phyloP scores from a whole-genome alignment of 192 early-diverging fungal species.

The Mortierella antarctica region DNA sequence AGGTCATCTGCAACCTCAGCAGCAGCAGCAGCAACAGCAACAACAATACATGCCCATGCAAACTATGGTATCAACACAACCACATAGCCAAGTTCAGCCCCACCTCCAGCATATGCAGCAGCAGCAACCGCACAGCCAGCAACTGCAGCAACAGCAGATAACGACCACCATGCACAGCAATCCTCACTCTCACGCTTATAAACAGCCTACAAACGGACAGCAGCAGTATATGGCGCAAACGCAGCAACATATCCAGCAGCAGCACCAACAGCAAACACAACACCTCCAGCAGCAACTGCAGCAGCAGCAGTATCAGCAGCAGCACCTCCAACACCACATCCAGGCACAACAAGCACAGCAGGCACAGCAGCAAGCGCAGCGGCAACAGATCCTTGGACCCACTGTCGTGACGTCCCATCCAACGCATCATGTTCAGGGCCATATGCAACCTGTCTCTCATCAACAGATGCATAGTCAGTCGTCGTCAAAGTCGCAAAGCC shows the following conservation, averaged over 20 bases:
- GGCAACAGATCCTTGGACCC: constrained; percentile 12
- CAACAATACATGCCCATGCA: constrained; percentile 39
- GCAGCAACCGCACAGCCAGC: constrained; percentile 24
- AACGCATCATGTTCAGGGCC: constrained; percentile 14
- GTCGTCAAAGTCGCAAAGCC: constrained; percentile 19
- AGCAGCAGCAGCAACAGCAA: constrained; percentile 29
- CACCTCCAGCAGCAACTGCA: constrained; percentile 17
- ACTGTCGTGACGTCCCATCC: constrained; percentile 15
- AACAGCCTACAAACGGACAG: constrained; percentile 16
- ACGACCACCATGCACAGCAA: constrained; percentile 6
- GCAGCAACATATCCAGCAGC: constrained; percentile 14
- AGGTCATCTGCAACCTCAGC: constrained; percentile 2
- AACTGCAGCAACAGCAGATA: constrained; percentile 13
- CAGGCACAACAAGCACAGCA: constrained; percentile 21
- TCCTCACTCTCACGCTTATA: constrained; percentile 23
- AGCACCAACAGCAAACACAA: constrained; percentile 15
- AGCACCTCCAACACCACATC: constrained; percentile 14
- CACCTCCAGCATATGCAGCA: constrained; percentile 26
- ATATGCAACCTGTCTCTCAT: constrained; percentile 25
- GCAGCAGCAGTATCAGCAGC: constrained; percentile 13
- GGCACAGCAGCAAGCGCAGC: constrained; percentile 3
- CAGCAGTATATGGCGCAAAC: constrained; percentile 7
- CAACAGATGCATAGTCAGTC: constrained; percentile 9
- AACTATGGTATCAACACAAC: constrained; percentile 1
- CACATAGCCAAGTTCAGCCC: constrained; percentile 21